phyloP scores from a whole-genome alignment of 768 basidiomycete genomes.

The Auriscalpium vulgare region DNA sequence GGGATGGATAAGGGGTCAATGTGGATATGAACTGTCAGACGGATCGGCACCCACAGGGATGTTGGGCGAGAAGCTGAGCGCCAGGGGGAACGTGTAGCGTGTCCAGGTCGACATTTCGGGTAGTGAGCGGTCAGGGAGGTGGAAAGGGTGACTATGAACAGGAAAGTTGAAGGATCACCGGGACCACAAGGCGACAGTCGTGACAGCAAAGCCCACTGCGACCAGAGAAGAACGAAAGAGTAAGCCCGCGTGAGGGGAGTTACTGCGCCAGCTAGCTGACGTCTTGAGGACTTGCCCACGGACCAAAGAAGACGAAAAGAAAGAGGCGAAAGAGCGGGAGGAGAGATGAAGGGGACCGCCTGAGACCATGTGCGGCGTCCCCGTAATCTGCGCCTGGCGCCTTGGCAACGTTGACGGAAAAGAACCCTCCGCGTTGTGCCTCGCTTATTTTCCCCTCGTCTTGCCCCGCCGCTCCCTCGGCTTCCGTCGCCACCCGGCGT shows the following conservation, averaged over 20 bases:
- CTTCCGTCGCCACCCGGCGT: too few species aligned
- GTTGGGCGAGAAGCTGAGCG: background rate
- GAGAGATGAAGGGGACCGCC: background rate
- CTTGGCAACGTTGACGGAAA: too few species aligned
- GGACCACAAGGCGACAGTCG: background rate
- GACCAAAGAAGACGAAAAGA: background rate
- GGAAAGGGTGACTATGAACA: background rate
- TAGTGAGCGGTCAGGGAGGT: background rate
- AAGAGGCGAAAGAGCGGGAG: background rate
- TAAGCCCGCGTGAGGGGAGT: background rate
- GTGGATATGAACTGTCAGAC: background rate
- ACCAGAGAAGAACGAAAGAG: background rate
- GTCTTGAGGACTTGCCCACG: conserved; percentile 2
- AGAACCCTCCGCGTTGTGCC: too few species aligned
- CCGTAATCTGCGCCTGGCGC: background rate
- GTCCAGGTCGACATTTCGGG: background rate
- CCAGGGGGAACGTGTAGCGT: background rate
- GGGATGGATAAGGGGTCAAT: background rate
- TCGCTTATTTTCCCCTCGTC: too few species aligned
- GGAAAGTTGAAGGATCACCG: background rate
- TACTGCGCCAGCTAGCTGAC: conserved; percentile 7
- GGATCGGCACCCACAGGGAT: background rate
- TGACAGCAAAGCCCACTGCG: background rate
- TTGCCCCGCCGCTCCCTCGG: too few species aligned
- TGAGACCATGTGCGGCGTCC: background rate